A percentile compares a stretch with the other conserved stretches of the same genome.
These are phyloP conservation scores for Polygonum aviculare DNA, from an alignment of 148 eudicot genomes.

Conservation along the genomic window DNA sequence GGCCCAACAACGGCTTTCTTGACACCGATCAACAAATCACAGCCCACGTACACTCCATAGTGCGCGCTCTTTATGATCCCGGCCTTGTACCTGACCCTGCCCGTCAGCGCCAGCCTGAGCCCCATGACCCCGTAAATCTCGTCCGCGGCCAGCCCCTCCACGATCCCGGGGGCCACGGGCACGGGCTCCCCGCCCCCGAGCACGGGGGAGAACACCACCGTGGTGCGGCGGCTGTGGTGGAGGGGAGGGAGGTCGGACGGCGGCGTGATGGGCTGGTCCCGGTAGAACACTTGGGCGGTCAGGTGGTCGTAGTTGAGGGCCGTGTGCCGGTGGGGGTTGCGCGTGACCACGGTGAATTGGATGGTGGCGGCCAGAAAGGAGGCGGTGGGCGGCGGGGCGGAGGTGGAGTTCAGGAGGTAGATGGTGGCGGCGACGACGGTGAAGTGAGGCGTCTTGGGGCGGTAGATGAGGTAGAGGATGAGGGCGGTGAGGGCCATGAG, in stretches of 20 bases:
- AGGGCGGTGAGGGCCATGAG: slow-evolving; percentile 41
- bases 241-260: slow-evolving; percentile 28
- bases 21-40: slow-evolving; percentile 57
- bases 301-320: slow-evolving; percentile 54
- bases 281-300: slow-evolving; percentile 44
- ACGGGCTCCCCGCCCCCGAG: slow-evolving; percentile 27
- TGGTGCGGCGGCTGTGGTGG: slow-evolving; percentile 7
- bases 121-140: slow-evolving; percentile 46
- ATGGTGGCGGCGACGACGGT: slow-evolving; percentile 33
- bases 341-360: slow-evolving; percentile 53
- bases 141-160: slow-evolving; percentile 25
- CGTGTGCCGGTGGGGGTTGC: slow-evolving; percentile 55
- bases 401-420: slow-evolving; percentile 43
- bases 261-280: slow-evolving; percentile 53
- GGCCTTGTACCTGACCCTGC: slow-evolving; percentile 53
- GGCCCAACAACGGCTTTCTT: slow-evolving; percentile 33
- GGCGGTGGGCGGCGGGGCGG: slow-evolving; percentile 2
- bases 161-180: slow-evolving; percentile 24
- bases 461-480: slow-evolving; percentile 58
- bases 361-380: slow-evolving; percentile 39
- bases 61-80: slow-evolving; percentile 42
- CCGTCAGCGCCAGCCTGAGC: slow-evolving; percentile 54
- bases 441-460: slow-evolving; percentile 60
- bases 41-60: slow-evolving; percentile 43
- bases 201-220: slow-evolving; percentile 27